Evolutionary conservation across 306 rosid genomes (phyloP).

Genomic region (Fagus crenata): DNA sequence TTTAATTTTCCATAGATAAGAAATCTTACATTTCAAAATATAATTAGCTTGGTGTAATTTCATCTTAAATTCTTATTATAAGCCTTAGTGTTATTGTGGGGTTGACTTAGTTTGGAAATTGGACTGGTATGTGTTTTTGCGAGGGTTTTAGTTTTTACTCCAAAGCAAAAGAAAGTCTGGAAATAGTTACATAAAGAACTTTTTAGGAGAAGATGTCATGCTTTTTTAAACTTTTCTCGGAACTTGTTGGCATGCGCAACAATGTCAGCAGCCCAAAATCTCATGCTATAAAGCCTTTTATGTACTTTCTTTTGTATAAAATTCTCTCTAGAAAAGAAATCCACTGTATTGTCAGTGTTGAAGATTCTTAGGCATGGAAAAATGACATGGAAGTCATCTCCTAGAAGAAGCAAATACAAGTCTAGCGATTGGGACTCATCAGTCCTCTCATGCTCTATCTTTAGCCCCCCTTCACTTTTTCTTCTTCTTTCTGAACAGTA

Average conservation of each 20-base stretch:
- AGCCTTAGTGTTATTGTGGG: neutral
- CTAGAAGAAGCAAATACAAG: neutral
- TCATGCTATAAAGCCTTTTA: constrained; percentile 19
- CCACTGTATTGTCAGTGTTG: constrained; percentile 29
- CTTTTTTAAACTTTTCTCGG: constrained; percentile 44
- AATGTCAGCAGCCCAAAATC: constrained; percentile 49
- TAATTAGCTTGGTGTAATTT: neutral
- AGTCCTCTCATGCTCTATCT: constrained; percentile 28
- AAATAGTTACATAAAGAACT: constrained; percentile 12
- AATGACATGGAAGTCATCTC: constrained; percentile 27
- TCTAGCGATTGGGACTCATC: constrained; percentile 1
- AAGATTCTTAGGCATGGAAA: constrained; percentile 34
- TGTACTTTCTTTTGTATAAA: constrained; percentile 32
- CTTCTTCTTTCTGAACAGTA: too few species aligned
- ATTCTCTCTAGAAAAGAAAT: neutral
- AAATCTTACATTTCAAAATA: neutral
- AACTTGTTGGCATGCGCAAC: constrained; percentile 70
- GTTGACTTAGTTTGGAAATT: neutral
- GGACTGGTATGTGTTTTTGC: neutral
- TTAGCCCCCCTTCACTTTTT: constrained; percentile 25
- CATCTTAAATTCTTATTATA: neutral
- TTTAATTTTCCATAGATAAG: neutral
- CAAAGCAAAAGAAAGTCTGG: constrained; percentile 16
- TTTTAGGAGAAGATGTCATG: constrained; percentile 27
- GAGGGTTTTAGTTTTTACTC: constrained; percentile 3